Evolutionary conservation across 352 stramenopile genomes (phyloP), one percentile per base, ranked within the genome.

Genomic region (Phytophthora uliginosa): DNA sequence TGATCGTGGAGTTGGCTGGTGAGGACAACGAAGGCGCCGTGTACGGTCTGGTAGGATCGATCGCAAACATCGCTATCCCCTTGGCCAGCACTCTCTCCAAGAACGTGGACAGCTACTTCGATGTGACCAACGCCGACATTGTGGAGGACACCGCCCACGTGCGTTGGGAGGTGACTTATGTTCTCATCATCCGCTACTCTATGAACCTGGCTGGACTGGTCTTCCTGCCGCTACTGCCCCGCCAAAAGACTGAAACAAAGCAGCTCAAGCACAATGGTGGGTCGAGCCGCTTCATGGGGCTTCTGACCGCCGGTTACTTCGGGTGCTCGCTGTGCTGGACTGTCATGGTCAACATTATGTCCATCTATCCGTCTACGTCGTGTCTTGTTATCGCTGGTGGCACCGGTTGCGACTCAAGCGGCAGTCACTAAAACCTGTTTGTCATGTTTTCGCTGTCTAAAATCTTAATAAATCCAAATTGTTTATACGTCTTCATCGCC

Each of bases 11-110:
- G 63, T 58, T 90, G 20, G 77, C 74, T 17, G 74, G 75, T 9
- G 74, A 80, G 15, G 80, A 78, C 18, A 84, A 85, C 55, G 82
- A 88, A 57, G 82, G 71, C n/a, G 71, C 77, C 15, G 76, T 83
- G 34, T 83, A 83, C 36, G 78, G 76, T 34, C 66, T 90, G 2
- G 36, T 87, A 18, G 77, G 77, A 40, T 86, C 83, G 7, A 59
- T 86, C 24, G 74, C 71, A 36, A 88, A 89, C 57, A 65, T 86
- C 4, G 61, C 69, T 28, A 66, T 58, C 24, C 81, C 83, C 1
- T 73, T 90, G 54, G 83, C 81, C 1, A 77, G 51, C n/a, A 79
- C 78, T 18, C 51, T 88, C 1, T 69, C 73, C 64, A 74, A 90
- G 76, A 72, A 81, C 55, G 69, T 89, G 1, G 51, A 82, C 55